Percentiles rank a stretch among this genome's conserved stretches.
Evolutionary conservation across 768 basidiomycete genomes (phyloP).

Genomic region (Boletellus emodensis): DNA sequence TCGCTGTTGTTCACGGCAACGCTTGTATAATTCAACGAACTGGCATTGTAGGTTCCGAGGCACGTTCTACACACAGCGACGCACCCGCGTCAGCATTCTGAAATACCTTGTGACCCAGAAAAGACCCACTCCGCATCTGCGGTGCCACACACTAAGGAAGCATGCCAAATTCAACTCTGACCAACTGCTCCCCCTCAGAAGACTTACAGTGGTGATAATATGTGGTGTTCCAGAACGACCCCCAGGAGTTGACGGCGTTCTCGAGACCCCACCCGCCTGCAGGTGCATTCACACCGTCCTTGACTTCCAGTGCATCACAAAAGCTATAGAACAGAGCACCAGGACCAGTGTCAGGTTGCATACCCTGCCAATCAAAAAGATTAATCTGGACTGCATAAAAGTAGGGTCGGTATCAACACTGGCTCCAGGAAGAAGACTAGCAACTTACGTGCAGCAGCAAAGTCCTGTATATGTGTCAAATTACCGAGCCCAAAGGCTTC

Average conservation of each 20-base stretch:
- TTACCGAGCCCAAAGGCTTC: constrained; percentile 53
- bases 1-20: constrained; percentile 49
- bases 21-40: constrained; percentile 46
- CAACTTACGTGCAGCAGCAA: constrained; percentile 50
- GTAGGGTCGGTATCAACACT: constrained; percentile 18
- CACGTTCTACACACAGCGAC: constrained; percentile 29
- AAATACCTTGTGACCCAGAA: background rate
- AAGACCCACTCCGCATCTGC: constrained; percentile 44
- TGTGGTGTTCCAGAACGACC: constrained; percentile 48
- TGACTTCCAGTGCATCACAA: constrained; percentile 38
- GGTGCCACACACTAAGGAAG: constrained; percentile 47
- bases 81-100: constrained; percentile 32
- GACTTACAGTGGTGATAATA: constrained; percentile 47
- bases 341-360: constrained; percentile 51
- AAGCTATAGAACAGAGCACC: constrained; percentile 36
- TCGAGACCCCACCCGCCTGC: constrained; percentile 58
- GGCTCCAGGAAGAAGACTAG: background rate
- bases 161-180: background rate
- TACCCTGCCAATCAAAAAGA: constrained; percentile 63
- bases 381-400: constrained; percentile 42
- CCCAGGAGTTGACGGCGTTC: constrained; percentile 59
- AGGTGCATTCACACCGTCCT: constrained; percentile 40
- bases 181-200: background rate
- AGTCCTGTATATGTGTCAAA: constrained; percentile 62
- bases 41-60: constrained; percentile 40